These are phyloP conservation scores for Athelia psychrophila DNA, from an alignment of 1,284 basidiomycete genomes.

Conservation along the genomic window DNA sequence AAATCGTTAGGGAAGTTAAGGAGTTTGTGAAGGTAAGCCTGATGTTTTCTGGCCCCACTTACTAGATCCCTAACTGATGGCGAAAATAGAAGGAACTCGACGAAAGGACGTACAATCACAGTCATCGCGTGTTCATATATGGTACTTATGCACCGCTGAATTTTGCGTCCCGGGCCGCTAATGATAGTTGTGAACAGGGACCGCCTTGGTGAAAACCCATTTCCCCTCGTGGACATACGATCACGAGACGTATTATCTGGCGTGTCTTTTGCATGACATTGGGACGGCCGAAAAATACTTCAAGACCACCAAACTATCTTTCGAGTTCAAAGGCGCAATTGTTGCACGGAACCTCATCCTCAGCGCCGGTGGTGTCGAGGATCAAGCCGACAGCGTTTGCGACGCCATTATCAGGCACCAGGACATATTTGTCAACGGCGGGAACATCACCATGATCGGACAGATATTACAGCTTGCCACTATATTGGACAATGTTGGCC, in stretches of 20 bases:
- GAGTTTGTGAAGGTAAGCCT: conserved; percentile 38
- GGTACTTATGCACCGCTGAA: conserved; percentile 23
- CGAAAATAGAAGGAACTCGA: conserved; percentile 40
- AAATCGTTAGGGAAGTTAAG: conserved; percentile 37
- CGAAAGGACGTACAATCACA: conserved; percentile 48
- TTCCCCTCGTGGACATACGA: conserved; percentile 47
- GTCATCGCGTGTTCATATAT: conserved; percentile 49
- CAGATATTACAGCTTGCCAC: conserved; percentile 53
- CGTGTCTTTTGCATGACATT: conserved; percentile 55
- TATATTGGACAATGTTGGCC: conserved; percentile 48
- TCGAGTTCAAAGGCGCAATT: conserved; percentile 60
- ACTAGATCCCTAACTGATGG: background rate
- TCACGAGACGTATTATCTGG: conserved; percentile 49
- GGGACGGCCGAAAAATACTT: conserved; percentile 50
- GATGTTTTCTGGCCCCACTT: conserved; percentile 2
- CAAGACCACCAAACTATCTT: conserved; percentile 51
- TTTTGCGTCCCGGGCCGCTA: background rate
- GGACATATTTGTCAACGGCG: conserved; percentile 56
- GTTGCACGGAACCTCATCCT: conserved; percentile 50
- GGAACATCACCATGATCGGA: conserved; percentile 52
- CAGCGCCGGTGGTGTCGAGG: conserved; percentile 39
- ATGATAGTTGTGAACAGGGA: conserved; percentile 25
- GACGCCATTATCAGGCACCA: conserved; percentile 52
- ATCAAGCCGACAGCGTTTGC: conserved; percentile 54
- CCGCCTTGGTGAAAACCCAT: conserved; percentile 44